Percentiles rank a stretch among this genome's conserved stretches.
These are phyloP conservation scores for Blepharisma japonicum DNA, from an alignment of 73 alveolate species.

Conservation along the genomic window DNA sequence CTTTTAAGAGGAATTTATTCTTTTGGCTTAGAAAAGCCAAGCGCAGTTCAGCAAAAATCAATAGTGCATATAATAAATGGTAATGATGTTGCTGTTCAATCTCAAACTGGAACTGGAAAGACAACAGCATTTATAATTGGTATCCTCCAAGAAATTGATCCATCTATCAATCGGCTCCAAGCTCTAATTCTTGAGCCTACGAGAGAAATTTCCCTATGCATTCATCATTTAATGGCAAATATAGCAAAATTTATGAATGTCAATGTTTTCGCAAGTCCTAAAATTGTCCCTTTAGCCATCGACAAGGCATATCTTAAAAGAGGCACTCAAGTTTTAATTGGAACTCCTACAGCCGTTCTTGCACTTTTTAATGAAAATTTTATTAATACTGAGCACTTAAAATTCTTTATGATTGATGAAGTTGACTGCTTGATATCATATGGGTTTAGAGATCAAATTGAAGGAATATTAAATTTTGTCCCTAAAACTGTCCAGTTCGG, in stretches of 20 bases:
- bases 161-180: slow-evolving; percentile 76
- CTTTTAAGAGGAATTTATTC: slow-evolving; percentile 79
- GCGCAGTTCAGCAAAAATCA: slow-evolving; percentile 92
- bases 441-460: slow-evolving; percentile 91
- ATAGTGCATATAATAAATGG: slow-evolving; percentile 89
- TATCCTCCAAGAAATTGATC: slow-evolving; percentile 78
- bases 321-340: slow-evolving; percentile 93
- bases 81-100: slow-evolving; percentile 92
- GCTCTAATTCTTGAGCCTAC: slow-evolving; percentile 98
- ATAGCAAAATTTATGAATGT: slow-evolving; percentile 70
- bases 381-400: slow-evolving; percentile 69
- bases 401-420: slow-evolving; percentile 88
- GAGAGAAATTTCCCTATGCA: slow-evolving; percentile 94
- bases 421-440: slow-evolving; percentile 93
- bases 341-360: slow-evolving; percentile 98
- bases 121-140: slow-evolving; percentile 91
- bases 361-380: slow-evolving; percentile 89
- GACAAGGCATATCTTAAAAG: slow-evolving; percentile 91
- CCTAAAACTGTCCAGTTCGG: slow-evolving; percentile 83
- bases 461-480: slow-evolving; percentile 87
- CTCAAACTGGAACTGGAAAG: slow-evolving; percentile 95
- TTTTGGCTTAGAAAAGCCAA: slow-evolving; percentile 93
- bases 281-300: slow-evolving; percentile 92
- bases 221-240: slow-evolving; percentile 54
- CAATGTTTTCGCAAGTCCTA: slow-evolving; percentile 84